Evolutionary conservation across 148 eudicot genomes (phyloP).

Genomic region (Vaccinium macrocarpon): DNA sequence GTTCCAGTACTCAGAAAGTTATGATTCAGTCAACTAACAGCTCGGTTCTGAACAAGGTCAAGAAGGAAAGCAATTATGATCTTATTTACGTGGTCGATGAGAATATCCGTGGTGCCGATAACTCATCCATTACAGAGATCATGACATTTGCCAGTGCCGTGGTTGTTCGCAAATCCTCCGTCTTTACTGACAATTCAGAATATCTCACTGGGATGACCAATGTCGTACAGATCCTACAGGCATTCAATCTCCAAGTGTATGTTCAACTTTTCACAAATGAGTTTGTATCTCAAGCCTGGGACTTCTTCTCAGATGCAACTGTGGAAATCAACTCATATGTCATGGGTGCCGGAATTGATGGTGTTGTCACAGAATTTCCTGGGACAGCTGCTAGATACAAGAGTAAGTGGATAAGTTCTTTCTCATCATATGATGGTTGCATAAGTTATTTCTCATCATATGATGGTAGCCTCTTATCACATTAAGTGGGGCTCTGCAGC

Average conservation of each 20-base stretch:
- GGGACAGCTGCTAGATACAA: slow-evolving; percentile 62
- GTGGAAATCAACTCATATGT: slow-evolving; percentile 59
- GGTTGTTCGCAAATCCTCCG: slow-evolving; percentile 53
- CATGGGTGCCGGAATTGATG: slow-evolving; percentile 45
- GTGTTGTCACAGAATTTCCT: slow-evolving; percentile 78
- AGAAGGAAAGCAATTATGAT: slow-evolving; percentile 52
- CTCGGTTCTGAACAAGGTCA: slow-evolving; percentile 59
- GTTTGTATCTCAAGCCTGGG: slow-evolving; percentile 65
- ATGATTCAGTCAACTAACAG: slow-evolving; percentile 73
- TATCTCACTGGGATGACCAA: slow-evolving; percentile 44
- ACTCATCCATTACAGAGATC: slow-evolving; percentile 52
- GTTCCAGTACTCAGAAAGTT: slow-evolving; percentile 49
- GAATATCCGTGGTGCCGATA: slow-evolving; percentile 44
- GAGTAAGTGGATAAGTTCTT: slow-evolving; percentile 50
- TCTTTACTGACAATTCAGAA: slow-evolving; percentile 36
- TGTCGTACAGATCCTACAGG: slow-evolving; percentile 54
- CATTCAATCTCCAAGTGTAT: slow-evolving; percentile 56
- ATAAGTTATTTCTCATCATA: neutral
- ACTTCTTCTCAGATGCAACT: slow-evolving; percentile 75
- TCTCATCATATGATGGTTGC: neutral
- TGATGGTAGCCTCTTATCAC: neutral
- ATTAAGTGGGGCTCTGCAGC: neutral
- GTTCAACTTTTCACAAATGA: slow-evolving; percentile 66
- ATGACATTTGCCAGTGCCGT: slow-evolving; percentile 69
- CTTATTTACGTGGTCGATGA: slow-evolving; percentile 68